Evolutionary conservation across 768 basidiomycete species (phyloP), one percentile per base, ranked within the genome.

Genomic region (Cubamyces sp.): DNA sequence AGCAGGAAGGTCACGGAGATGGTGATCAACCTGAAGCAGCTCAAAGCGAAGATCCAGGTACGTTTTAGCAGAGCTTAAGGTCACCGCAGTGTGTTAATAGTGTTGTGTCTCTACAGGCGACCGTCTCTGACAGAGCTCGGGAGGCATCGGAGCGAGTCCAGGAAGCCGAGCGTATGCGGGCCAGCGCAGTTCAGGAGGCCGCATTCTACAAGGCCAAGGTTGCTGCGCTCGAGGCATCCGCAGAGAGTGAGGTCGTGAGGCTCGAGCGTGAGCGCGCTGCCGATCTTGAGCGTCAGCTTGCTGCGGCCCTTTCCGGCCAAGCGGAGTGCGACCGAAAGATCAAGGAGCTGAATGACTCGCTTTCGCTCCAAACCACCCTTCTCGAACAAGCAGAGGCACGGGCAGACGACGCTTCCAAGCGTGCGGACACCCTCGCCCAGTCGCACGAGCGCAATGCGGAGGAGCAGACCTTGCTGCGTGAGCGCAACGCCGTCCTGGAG

Each of bases 201-300:
- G 93, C 95, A 0, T 98, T 91, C 77, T 97, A 95, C 73, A 92
- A 96, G 52, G 92, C 96, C 49, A 98, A 98, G 76, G 78, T 96
- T n/a, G 83, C 87, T 3, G 94, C 96, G 0, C 76, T 93, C 53
- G 97, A 98, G 72, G 76, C 83, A 1, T 81, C 83, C 46, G 83
- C 86, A 18, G 82, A 87, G 11, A 56, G 23, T 45, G 95, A 96
- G 37, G 70, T 86, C 2, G 76, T 79, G 34, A 87, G 87, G 28
- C 71, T 96, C 6, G 95, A 97, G 66, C 85, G 87, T 12, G 90
- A 94, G 52, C 91, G 94, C 40, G 75, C 87, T 19, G 70, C 79
- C 18, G 87, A 91, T 41, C 82, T 96, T 40, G 95, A 96, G 72
- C 80, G 80, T 25, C 86, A 88, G 63, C 74, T 94, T 37, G 78